Conservation (phyloP, 2,329 filamentous ascomycete genomes). For the Juglanconis oblonga region DNA sequence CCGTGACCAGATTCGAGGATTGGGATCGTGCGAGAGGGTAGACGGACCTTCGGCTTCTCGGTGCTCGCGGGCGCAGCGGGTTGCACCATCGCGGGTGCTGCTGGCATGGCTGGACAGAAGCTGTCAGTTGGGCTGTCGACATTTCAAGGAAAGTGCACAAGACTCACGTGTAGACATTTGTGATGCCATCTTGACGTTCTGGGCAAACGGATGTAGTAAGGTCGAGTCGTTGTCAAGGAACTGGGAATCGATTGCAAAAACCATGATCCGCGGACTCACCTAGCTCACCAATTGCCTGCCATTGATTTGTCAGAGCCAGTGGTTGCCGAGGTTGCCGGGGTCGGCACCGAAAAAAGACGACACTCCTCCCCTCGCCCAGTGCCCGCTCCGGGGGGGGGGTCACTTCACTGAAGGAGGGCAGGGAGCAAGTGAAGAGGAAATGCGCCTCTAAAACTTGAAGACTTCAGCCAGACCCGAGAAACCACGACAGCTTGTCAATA, state of each 20-base stretch:
- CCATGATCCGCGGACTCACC: constrained; percentile 4
- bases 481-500: too few relatives aligned
- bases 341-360: neutral
- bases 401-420: too few relatives aligned
- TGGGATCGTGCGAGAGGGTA: neutral
- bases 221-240: neutral
- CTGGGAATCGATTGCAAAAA: neutral
- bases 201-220: neutral
- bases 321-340: constrained; percentile 1
- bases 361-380: too few relatives aligned
- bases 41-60: constrained; percentile 18
- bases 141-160: neutral
- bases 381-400: too few relatives aligned
- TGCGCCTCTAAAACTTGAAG: too few relatives aligned
- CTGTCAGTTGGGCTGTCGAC: neutral
- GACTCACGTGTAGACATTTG: constrained; percentile 12
- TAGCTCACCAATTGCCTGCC: constrained; percentile 18
- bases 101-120: constrained; percentile 10
- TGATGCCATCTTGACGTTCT: constrained; percentile 7
- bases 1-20: neutral
- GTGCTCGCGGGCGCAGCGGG: neutral
- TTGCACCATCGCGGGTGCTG: neutral
- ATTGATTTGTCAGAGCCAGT: constrained; percentile 17
- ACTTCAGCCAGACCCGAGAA: too few relatives aligned
- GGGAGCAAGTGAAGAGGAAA: too few relatives aligned